These are phyloP conservation scores for Trichosporon coremiiforme DNA, from an alignment of 1,284 basidiomycete genomes.

Conservation along the genomic window DNA sequence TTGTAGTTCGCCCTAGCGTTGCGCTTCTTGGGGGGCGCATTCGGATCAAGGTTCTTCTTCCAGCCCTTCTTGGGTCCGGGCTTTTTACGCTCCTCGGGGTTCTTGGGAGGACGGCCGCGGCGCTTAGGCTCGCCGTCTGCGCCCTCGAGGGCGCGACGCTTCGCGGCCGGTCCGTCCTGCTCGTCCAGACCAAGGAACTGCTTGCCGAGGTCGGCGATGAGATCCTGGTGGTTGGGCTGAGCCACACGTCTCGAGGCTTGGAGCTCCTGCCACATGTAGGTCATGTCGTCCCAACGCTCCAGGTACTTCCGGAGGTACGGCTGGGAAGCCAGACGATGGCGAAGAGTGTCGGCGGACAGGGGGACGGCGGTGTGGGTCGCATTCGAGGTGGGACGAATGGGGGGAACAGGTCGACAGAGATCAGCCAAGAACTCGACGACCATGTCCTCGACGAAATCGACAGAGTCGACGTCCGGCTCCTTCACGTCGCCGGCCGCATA, in stretches of 20 bases:
- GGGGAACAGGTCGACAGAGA: slow-evolving; percentile 45
- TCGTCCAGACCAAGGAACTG: slow-evolving; percentile 45
- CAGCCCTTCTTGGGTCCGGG: slow-evolving; percentile 52
- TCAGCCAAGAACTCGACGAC: slow-evolving; percentile 49
- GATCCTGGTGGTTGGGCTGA: slow-evolving; percentile 38
- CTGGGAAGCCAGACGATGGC: slow-evolving; percentile 43
- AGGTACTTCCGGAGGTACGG: slow-evolving; percentile 45
- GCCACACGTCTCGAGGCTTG: slow-evolving; percentile 36
- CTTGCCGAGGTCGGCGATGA: slow-evolving; percentile 43
- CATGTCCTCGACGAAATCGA: slow-evolving; percentile 53
- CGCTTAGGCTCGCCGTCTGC: slow-evolving; percentile 29
- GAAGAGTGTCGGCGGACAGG: slow-evolving; percentile 40
- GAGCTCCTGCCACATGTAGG: slow-evolving; percentile 44
- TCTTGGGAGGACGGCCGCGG: slow-evolving; percentile 30
- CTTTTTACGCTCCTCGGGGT: slow-evolving; percentile 44
- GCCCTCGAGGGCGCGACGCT: slow-evolving; percentile 22
- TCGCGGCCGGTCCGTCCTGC: slow-evolving; percentile 20
- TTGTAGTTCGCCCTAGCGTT: slow-evolving; percentile 16
- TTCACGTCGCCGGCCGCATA: slow-evolving; percentile 50
- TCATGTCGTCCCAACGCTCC: slow-evolving; percentile 50
- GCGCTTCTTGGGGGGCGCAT: slow-evolving; percentile 30
- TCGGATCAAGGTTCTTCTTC: slow-evolving; percentile 40
- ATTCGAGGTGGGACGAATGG: slow-evolving; percentile 35
- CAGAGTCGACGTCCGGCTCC: slow-evolving; percentile 47
- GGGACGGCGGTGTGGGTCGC: slow-evolving; percentile 34